A percentile compares a stretch with the other conserved stretches of the same genome.
phyloP scores from a whole-genome alignment of 1,284 basidiomycete species.

The Cryptococcus jaspeensis region DNA sequence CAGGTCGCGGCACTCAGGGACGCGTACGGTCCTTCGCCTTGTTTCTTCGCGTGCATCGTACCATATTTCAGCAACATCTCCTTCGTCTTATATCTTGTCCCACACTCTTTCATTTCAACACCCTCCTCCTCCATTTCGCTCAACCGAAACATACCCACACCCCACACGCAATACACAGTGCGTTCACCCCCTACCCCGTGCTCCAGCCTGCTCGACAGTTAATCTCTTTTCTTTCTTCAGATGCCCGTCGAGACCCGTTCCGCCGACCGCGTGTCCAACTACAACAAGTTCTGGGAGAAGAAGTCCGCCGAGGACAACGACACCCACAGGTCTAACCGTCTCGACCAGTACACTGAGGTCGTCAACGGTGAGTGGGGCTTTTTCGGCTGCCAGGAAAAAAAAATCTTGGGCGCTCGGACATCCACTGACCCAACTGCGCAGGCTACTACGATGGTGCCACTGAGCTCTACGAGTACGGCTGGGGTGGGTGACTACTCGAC shows the following conservation, averaged over 20 bases:
- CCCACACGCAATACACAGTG: constrained; percentile 7
- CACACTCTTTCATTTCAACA: not conserved
- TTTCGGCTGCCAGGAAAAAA: not conserved
- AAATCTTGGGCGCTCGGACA: not conserved
- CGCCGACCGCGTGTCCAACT: constrained; percentile 79
- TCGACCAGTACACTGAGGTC: constrained; percentile 86
- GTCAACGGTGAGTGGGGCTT: constrained; percentile 69
- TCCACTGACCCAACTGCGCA: constrained; percentile 37
- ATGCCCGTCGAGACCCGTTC: constrained; percentile 68
- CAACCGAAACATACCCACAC: not conserved
- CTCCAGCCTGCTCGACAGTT: not conserved
- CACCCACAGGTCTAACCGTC: constrained; percentile 69
- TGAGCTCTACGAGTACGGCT: constrained; percentile 91
- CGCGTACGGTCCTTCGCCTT: too few species aligned
- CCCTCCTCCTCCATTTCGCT: not conserved
- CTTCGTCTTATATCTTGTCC: not conserved
- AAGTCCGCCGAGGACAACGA: constrained; percentile 72
- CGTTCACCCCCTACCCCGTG: too few species aligned
- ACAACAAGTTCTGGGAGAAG: constrained; percentile 92
- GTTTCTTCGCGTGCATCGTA: too few species aligned
- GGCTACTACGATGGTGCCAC: constrained; percentile 98
- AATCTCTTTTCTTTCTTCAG: not conserved
- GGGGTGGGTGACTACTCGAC: constrained; percentile 30
- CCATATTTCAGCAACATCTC: too few species aligned
- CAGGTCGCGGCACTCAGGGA: too few species aligned